A percentile compares a stretch with the other conserved stretches of the same genome.
Evolutionary conservation across 768 basidiomycete genomes (phyloP).

Genomic region (Mycena rebaudengoi): DNA sequence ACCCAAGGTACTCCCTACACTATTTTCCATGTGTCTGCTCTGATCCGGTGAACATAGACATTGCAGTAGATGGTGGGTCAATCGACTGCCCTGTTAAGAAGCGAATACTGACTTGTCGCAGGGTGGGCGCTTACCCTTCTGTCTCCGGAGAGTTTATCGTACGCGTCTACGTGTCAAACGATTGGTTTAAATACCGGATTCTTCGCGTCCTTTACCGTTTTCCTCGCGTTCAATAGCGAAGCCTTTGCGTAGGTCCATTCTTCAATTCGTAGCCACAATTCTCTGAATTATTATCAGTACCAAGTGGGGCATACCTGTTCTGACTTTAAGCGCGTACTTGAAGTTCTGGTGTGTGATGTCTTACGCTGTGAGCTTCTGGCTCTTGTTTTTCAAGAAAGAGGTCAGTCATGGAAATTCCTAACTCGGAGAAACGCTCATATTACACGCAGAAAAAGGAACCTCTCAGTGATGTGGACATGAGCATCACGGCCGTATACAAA

Average conservation of each 20-base stretch:
- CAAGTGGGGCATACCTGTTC: constrained; percentile 80
- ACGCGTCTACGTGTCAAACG: constrained; percentile 98
- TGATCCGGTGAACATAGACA: constrained; percentile 64
- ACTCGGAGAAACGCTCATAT: not conserved
- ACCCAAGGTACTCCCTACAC: constrained; percentile 80
- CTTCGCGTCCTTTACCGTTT: constrained; percentile 96
- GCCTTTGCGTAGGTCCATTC: constrained; percentile 75
- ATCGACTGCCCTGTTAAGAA: constrained; percentile 25
- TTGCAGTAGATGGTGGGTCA: constrained; percentile 91
- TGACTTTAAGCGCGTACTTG: constrained; percentile 82
- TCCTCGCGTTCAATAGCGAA: constrained; percentile 95
- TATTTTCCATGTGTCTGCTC: not conserved
- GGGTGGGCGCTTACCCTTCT: constrained; percentile 86
- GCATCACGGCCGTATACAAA: constrained; percentile 88
- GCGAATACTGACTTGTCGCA: constrained; percentile 32
- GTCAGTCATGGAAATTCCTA: constrained; percentile 51
- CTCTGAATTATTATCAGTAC: constrained; percentile 45
- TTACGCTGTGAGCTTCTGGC: constrained; percentile 87
- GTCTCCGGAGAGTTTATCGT: constrained; percentile 93
- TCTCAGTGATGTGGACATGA: constrained; percentile 84
- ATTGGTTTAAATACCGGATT: constrained; percentile 96
- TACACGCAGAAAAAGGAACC: constrained; percentile 73
- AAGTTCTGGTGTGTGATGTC: constrained; percentile 88
- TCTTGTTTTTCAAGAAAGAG: constrained; percentile 90
- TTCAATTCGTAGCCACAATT: not conserved